These are phyloP conservation scores for Pseudocohnilembus persalinus DNA, from an alignment of 169 alveolate species.

Conservation along the genomic window DNA sequence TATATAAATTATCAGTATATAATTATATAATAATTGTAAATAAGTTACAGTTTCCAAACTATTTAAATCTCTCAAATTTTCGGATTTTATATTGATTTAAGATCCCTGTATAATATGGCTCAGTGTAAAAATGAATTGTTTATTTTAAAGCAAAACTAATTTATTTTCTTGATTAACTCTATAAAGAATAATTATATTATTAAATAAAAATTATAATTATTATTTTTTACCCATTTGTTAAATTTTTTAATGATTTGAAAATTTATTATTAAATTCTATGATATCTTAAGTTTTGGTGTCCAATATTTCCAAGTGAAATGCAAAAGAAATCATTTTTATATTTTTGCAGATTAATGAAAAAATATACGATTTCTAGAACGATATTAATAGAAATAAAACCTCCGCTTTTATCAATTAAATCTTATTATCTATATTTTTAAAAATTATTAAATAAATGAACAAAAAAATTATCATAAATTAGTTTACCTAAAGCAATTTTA, in stretches of 20 bases:
- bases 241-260: neutral
- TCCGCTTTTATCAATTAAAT: neutral
- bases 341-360: constrained; percentile 5
- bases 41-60: neutral
- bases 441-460: neutral
- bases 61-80: neutral
- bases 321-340: neutral
- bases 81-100: neutral
- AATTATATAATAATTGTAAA: too few species aligned
- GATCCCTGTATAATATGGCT: neutral
- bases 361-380: constrained; percentile 6
- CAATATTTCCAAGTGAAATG: neutral
- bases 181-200: too few species aligned
- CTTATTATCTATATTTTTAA: neutral
- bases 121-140: neutral
- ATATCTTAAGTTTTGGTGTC: neutral
- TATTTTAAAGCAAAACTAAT: neutral
- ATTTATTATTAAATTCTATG: neutral
- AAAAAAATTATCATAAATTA: neutral
- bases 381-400: neutral
- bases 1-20: too few species aligned
- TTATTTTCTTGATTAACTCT: neutral
- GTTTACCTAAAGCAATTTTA: neutral
- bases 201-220: too few species aligned
- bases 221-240: neutral